A percentile compares a stretch with the other conserved stretches of the same genome.
phyloP scores from a whole-genome alignment of 305 asterid species.

The Striga hermonthica region DNA sequence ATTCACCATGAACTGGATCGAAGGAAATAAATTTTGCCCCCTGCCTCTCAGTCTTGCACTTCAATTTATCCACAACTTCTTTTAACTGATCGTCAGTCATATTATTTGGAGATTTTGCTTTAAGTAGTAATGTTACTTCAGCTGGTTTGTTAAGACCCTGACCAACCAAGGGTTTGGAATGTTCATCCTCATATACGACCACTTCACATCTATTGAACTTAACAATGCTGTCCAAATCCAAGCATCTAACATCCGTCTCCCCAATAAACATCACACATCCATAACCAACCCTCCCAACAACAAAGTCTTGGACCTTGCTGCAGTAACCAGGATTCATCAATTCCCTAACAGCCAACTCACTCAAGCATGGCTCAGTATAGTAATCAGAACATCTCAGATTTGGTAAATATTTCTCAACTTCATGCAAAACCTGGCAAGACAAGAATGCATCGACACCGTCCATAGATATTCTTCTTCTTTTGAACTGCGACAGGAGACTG shows the following conservation, averaged over 20 bases:
- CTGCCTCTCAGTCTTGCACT: constrained; percentile 58
- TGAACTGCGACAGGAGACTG: constrained; percentile 44
- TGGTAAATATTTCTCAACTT: constrained; percentile 49
- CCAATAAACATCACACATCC: constrained; percentile 65
- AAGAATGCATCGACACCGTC: constrained; percentile 33
- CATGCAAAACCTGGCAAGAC: constrained; percentile 34
- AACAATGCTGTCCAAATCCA: constrained; percentile 70
- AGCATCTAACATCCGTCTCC: constrained; percentile 77
- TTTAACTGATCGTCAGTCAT: constrained; percentile 28
- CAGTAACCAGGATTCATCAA: constrained; percentile 62
- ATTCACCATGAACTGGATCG: constrained; percentile 54
- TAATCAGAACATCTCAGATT: constrained; percentile 56
- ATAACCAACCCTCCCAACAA: constrained; percentile 72
- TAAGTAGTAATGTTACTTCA: constrained; percentile 65
- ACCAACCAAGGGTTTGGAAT: constrained; percentile 65
- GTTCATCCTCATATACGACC: constrained; percentile 72
- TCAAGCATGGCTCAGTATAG: constrained; percentile 69
- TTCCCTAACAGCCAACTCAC: constrained; percentile 69
- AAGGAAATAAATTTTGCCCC: constrained; percentile 78
- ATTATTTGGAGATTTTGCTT: constrained; percentile 27
- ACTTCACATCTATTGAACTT: constrained; percentile 65
- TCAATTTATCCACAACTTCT: constrained; percentile 48
- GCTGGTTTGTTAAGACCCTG: constrained; percentile 90
- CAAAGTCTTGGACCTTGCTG: constrained; percentile 64
- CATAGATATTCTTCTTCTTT: constrained; percentile 62